Conservation (phyloP, 2,329 filamentous ascomycete genomes). For the Xylariales sp. region DNA sequence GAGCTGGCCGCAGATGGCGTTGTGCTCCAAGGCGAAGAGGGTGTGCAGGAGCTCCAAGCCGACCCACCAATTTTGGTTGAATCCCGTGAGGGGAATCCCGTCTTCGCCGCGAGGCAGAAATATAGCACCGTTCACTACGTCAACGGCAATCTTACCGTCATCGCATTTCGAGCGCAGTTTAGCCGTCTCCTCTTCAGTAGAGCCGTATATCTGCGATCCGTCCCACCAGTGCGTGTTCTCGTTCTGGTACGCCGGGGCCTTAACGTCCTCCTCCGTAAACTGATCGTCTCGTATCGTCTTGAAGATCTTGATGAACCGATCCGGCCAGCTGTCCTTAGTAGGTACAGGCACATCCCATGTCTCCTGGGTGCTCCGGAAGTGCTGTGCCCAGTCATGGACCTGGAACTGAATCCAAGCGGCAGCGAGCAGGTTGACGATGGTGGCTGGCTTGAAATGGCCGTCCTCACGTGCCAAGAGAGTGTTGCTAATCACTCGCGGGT, state of each 20-base stretch:
- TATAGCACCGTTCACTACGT: conserved; percentile 23
- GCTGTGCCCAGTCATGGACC: conserved; percentile 33
- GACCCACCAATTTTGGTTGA: conserved; percentile 41
- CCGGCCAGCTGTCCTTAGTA: conserved; percentile 27
- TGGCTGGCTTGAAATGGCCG: conserved; percentile 35
- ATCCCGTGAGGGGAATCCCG: conserved; percentile 35
- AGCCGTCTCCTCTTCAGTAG: conserved; percentile 29
- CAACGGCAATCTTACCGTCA: conserved; percentile 34
- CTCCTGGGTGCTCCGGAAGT: conserved; percentile 15
- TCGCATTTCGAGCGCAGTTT: conserved; percentile 26
- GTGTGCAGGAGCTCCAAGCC: conserved; percentile 42
- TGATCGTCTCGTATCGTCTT: conserved; percentile 27
- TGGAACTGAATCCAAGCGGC: conserved; percentile 48
- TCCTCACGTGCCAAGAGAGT: conserved; percentile 34
- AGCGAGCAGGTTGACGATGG: conserved; percentile 38
- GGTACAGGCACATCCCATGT: conserved; percentile 28
- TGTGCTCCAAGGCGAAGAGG: conserved; percentile 41
- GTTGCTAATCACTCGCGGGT: conserved; percentile 37
- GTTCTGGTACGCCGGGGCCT: conserved; percentile 36
- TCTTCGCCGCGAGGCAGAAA: conserved; percentile 34
- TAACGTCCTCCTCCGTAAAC: conserved; percentile 29
- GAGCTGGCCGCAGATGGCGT: conserved; percentile 36
- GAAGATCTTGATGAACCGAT: conserved; percentile 29
- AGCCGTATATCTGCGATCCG: conserved; percentile 41
- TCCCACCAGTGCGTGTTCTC: conserved; percentile 42